Evolutionary conservation across 2,329 filamentous ascomycete genomes (phyloP), one percentile per base, ranked within the genome.

Genomic region (Tolypocladium guangdongense): DNA sequence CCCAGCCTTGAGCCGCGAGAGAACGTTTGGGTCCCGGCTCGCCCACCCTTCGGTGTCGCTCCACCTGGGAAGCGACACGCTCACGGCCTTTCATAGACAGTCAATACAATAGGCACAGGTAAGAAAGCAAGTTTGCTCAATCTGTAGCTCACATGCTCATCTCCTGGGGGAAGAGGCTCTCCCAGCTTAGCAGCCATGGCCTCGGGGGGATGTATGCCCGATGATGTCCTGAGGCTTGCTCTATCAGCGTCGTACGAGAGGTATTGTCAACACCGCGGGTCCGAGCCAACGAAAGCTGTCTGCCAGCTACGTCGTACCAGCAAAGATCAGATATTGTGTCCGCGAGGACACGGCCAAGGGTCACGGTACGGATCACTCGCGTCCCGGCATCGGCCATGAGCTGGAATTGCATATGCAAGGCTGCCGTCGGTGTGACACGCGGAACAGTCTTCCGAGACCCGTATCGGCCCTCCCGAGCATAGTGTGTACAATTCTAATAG

Each of bases 31-130:
- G 1, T 66, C 58, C 30, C 58, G 53, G 12, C 46, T 57, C 3
- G 57, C 64, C 61, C 60, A 66, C 35, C 54, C 60, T 8, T 59
- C 36, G 0, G 59, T 60, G n/a, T 65, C 59, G 55, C 54, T 52
- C 64, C 62, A 67, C 33, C 54, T 59, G 3, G 63, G 64, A n/a
- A 66, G 60, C 12, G 61, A 66, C 10, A 66, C 64, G 52, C 64
- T 67, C 33, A 65, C 55, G 20, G 57, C 62, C 64, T 66, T 8
- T n/a, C 11, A 27, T 11, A 16, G 5, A 20, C 14, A n/a, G 43
- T 41, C n/a, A n/a, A n/a, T n/a, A n/a, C 32, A 11, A 50, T 30
- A 18, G 52, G 45, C 12, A 24, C 3, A 46, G 22, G 38, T 24
- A 43, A 32, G 11, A 36, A 27, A 22, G 6, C 1, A 27, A 8